phyloP scores from a whole-genome alignment of 2,329 filamentous ascomycete species.

The Tolypocladium pustulatum region DNA sequence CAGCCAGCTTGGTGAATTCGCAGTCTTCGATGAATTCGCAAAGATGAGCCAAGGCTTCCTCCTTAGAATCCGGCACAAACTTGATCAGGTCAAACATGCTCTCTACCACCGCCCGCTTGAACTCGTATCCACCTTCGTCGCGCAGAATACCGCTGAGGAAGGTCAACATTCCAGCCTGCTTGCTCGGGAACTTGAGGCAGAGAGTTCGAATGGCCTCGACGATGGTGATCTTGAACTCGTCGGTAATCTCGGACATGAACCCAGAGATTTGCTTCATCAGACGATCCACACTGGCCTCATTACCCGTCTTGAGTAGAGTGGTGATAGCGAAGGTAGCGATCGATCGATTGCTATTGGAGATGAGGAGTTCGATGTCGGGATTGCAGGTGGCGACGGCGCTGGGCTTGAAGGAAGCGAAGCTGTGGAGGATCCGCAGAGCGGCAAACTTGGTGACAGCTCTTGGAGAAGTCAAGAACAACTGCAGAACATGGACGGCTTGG shows the following conservation, averaged over 20 bases:
- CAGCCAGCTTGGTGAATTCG: constrained; percentile 95
- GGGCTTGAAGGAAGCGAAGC: constrained; percentile 94
- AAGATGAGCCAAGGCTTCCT: constrained; percentile 79
- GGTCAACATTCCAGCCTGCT: constrained; percentile 94
- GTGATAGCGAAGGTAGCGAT: constrained; percentile 98
- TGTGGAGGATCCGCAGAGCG: constrained; percentile 90
- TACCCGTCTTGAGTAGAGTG: constrained; percentile 94
- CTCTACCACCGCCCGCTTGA: constrained; percentile 95
- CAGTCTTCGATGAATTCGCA: constrained; percentile 99
- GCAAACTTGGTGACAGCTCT: constrained; percentile 96
- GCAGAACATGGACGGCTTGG: constrained; percentile 88
- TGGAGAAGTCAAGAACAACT: constrained; percentile 93
- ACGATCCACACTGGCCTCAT: constrained; percentile 91
- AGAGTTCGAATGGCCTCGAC: constrained; percentile 95
- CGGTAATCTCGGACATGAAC: constrained; percentile 98
- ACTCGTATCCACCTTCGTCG: constrained; percentile 95
- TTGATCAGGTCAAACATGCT: constrained; percentile 99
- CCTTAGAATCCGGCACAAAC: constrained; percentile 83
- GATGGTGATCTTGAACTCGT: constrained; percentile 99
- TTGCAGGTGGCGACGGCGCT: constrained; percentile 88
- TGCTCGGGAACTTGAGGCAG: constrained; percentile 94
- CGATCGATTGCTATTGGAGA: constrained; percentile 92
- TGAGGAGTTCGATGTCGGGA: constrained; percentile 91
- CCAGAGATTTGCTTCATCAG: constrained; percentile 97
- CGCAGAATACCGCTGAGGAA: constrained; percentile 96